Evolutionary conservation across 2,329 filamentous ascomycete genomes (phyloP).

Genomic region (Phialocephala subalpina): DNA sequence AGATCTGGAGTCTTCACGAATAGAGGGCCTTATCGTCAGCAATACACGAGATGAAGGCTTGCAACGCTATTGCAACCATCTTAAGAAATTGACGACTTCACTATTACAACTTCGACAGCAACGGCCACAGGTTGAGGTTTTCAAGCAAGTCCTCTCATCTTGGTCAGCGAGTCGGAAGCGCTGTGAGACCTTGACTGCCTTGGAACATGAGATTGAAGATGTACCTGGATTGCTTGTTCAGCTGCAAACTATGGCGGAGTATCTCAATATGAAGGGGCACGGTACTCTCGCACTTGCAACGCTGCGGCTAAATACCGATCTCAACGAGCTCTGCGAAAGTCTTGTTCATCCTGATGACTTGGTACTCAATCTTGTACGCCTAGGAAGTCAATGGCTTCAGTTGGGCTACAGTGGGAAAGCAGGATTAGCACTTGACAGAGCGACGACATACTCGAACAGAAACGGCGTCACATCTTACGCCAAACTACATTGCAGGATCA

Average conservation of each 20-base stretch:
- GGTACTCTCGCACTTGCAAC: slow-evolving; percentile 56
- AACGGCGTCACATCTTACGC: slow-evolving; percentile 52
- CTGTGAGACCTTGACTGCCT: slow-evolving; percentile 50
- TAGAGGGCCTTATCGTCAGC: slow-evolving; percentile 23
- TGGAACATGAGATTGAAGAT: slow-evolving; percentile 58
- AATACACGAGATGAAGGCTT: slow-evolving; percentile 39
- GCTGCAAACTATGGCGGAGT: slow-evolving; percentile 61
- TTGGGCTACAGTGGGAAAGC: slow-evolving; percentile 69
- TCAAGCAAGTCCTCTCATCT: slow-evolving; percentile 33
- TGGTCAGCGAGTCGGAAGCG: slow-evolving; percentile 51
- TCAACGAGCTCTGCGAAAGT: slow-evolving; percentile 53
- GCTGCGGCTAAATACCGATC: slow-evolving; percentile 56
- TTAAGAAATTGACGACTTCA: slow-evolving; percentile 37
- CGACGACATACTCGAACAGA: slow-evolving; percentile 56
- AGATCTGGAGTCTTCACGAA: slow-evolving; percentile 25
- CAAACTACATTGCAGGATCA: slow-evolving; percentile 68
- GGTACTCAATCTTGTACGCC: slow-evolving; percentile 48
- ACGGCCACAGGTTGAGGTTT: slow-evolving; percentile 35
- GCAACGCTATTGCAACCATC: slow-evolving; percentile 35
- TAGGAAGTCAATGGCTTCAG: slow-evolving; percentile 63
- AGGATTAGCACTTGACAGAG: slow-evolving; percentile 62
- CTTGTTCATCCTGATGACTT: slow-evolving; percentile 50
- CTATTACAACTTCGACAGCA: slow-evolving; percentile 39
- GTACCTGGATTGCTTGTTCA: slow-evolving; percentile 56
- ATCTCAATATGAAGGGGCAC: slow-evolving; percentile 63